Percentiles rank a stretch among this genome's conserved stretches.
Conservation (phyloP, 352 stramenopile species). For the Phytopythium helicoides region DNA sequence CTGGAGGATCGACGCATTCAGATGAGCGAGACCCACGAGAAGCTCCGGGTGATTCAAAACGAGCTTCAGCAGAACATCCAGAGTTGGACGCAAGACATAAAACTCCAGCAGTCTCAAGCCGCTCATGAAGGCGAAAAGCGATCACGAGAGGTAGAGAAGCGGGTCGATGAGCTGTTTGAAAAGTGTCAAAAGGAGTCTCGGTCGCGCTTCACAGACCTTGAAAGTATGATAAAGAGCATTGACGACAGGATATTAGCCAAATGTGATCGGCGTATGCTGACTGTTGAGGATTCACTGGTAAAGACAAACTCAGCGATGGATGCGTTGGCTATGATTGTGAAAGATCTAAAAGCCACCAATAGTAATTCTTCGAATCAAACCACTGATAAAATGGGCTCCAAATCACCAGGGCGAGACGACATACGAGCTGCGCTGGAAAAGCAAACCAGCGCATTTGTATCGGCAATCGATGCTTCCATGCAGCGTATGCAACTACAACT, state of each 20-base stretch:
- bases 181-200: conserved; percentile 13
- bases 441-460: conserved; percentile 30
- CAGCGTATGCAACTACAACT: conserved; percentile 69
- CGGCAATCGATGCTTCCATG: conserved; percentile 50
- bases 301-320: conserved; percentile 15
- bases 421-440: conserved; percentile 25
- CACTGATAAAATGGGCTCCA: too few relatives aligned
- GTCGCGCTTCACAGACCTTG: background rate
- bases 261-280: conserved; percentile 18
- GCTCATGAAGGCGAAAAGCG: conserved; percentile 31
- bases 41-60: conserved; percentile 39
- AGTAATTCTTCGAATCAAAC: too few relatives aligned
- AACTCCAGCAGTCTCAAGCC: conserved; percentile 24
- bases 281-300: conserved; percentile 23
- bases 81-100: conserved; percentile 29
- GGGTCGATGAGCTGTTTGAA: conserved; percentile 13
- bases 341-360: background rate
- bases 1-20: conserved; percentile 43
- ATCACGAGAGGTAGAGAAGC: conserved; percentile 29
- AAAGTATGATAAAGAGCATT: background rate
- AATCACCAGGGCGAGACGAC: background rate
- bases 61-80: conserved; percentile 53
- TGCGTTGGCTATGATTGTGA: background rate
- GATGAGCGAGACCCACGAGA: conserved; percentile 37
- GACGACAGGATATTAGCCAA: background rate